Base-by-base conservation (phyloP, 306 rosid species). In the Citrullus amarus region DNA sequence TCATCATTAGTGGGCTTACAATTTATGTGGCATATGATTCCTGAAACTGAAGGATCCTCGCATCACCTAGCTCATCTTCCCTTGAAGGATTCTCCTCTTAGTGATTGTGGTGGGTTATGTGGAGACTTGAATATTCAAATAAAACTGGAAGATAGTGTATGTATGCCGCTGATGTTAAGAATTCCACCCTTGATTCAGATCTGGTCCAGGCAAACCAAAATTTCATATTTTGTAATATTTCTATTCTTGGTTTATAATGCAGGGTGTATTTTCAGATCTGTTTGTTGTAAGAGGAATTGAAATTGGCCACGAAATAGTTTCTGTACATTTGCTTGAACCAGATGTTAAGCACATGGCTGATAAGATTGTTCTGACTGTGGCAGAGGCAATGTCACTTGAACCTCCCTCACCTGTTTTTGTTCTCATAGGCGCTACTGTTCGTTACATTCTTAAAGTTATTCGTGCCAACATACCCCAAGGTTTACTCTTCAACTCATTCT, bases 231-330 rank as follows among this genome's bases (percentile, higher is more conserved):
- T 48, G 32, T 38, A 48, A 17, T 32, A 55, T 56, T 84, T 61
- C 8, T 50, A 15, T 28, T 59, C 79, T 81, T 79, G 48, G 30
- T 80, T 63, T 84, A 56, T 82, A 54, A 81, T 89, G 89, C 93
- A 93, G 98, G 98, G 98, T 75, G 97, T 90, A 77, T 94, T 87
- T 87, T 90, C 98, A 7, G 98, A 94, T 89, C 80, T 92, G 50
- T 90, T 80, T 82, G 96, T 85, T 76, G 98, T 92, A 38, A 90
- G 85, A 82, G 98, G 98, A 81, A 50, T 87, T 77, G 93, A 94
- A 88, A 89, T 90, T 76, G 98, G 98, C 60, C 98, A 87, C 67
- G 98, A 94, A 89, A 81, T 83, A 76, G 95, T 92, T 82, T 85
- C 93, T 30, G 96, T 90, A 81, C 84, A 83, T 76, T 81, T 92